Conservation (phyloP, 345 rosid species). For the Murraya koenigii region DNA sequence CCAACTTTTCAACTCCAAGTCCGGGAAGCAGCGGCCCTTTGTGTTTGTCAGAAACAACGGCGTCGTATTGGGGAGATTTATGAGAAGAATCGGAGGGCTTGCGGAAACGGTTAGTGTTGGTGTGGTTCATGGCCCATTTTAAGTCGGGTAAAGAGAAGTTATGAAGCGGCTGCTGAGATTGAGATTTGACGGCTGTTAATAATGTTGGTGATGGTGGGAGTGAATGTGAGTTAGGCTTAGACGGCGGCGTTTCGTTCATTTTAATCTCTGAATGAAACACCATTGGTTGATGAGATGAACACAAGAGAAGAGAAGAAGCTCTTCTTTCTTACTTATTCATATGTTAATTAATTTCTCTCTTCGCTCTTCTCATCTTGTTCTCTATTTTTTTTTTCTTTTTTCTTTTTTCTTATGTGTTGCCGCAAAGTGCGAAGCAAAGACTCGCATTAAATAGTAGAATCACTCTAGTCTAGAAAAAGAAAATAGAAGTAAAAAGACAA, state of each 20-base stretch:
- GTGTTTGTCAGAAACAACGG: constrained; percentile 19
- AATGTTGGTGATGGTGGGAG: constrained; percentile 4
- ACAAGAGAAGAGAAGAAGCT: neutral
- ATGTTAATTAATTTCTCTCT: too few relatives aligned
- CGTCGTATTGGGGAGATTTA: constrained; percentile 16
- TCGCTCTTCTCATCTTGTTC: neutral
- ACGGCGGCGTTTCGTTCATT: neutral
- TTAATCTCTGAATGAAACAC: constrained; percentile 12
- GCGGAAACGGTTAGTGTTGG: constrained; percentile 40
- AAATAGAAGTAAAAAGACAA: neutral
- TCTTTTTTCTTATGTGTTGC: neutral
- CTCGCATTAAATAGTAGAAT: neutral
- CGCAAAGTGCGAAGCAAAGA: neutral
- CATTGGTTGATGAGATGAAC: neutral
- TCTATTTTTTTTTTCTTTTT: neutral
- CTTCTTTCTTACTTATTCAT: neutral
- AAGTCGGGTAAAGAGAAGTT: constrained; percentile 63
- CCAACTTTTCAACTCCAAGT: constrained; percentile 20
- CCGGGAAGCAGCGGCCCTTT: constrained; percentile 7
- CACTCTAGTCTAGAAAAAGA: too few relatives aligned
- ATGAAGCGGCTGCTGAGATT: constrained; percentile 44
- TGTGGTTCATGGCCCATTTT: constrained; percentile 52
- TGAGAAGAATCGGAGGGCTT: constrained; percentile 26
- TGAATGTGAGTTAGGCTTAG: neutral
- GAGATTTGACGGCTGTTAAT: constrained; percentile 36